These are phyloP conservation scores for Thermomucor indicae-seudaticae DNA, from an alignment of 371 early-diverging fungal species.

Conservation along the genomic window DNA sequence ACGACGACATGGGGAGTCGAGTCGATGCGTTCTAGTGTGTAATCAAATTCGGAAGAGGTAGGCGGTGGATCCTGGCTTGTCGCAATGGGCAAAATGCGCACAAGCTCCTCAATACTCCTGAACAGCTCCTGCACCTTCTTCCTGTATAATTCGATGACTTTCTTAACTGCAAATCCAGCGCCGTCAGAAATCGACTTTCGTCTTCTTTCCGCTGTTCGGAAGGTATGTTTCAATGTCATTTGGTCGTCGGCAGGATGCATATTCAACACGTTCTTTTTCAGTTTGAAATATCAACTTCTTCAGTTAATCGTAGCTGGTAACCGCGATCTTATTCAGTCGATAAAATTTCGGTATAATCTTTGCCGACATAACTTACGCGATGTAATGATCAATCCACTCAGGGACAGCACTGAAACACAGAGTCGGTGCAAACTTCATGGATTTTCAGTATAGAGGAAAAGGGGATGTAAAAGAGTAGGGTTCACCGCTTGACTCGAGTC, in stretches of 20 bases:
- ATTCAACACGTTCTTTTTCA: conserved; percentile 82
- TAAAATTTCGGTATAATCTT: conserved; percentile 27
- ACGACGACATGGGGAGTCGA: background rate
- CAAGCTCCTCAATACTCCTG: conserved; percentile 13
- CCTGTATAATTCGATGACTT: conserved; percentile 76
- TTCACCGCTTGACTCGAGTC: too few relatives aligned
- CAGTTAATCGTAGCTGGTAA: conserved; percentile 78
- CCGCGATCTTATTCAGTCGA: conserved; percentile 72
- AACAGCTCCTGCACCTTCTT: conserved; percentile 78
- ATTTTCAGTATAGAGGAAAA: too few relatives aligned
- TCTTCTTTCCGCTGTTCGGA: conserved; percentile 41
- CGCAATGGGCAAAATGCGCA: conserved; percentile 3
- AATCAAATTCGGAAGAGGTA: background rate
- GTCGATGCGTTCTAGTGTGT: conserved; percentile 1
- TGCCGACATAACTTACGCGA: conserved; percentile 53
- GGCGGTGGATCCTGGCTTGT: too few relatives aligned
- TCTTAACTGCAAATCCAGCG: too few relatives aligned
- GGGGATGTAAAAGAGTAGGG: too few relatives aligned
- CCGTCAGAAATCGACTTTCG: conserved; percentile 72
- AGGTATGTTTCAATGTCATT: background rate
- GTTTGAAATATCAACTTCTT: conserved; percentile 87
- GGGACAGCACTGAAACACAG: conserved; percentile 86
- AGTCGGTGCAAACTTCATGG: conserved; percentile 87
- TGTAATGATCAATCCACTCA: conserved; percentile 80
- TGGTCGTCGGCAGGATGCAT: conserved; percentile 15